Conservation (phyloP, 139 green algal species). For the Gonium pectorale region DNA sequence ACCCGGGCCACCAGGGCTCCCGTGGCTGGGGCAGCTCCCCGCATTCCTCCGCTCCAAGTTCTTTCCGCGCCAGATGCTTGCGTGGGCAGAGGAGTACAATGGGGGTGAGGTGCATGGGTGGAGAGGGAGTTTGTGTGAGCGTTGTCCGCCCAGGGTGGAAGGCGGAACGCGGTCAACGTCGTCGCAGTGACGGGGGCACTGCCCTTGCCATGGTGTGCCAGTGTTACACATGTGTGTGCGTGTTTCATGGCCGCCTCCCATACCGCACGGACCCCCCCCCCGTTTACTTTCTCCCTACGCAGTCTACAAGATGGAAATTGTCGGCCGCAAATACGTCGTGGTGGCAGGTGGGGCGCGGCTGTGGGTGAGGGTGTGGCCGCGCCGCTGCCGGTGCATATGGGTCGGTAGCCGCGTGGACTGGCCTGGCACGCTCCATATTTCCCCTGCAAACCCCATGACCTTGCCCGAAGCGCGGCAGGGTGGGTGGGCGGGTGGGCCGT, state of each 20-base stretch:
- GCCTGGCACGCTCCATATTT: no score
- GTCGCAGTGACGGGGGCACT: no score
- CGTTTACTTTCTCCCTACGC: neutral
- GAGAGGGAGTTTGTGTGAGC: no score
- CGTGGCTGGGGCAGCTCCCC: neutral
- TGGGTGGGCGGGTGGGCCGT: slow-evolving; percentile 1
- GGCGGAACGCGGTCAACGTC: no score
- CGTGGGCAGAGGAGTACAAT: slow-evolving; percentile 16
- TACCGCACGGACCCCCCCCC: neutral
- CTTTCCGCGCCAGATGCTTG: slow-evolving; percentile 6
- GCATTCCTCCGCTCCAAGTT: slow-evolving; percentile 6
- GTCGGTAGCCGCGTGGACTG: no score
- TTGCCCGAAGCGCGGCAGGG: no score
- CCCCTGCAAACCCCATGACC: no score
- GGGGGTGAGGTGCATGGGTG: neutral
- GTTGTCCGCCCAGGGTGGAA: no score
- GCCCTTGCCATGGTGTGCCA: no score
- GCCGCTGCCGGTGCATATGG: neutral
- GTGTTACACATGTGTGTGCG: no score
- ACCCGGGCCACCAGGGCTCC: neutral
- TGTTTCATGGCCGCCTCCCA: no score
- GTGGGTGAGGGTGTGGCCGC: neutral
- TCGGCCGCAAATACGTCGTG: slow-evolving; percentile 9
- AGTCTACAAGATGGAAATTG: slow-evolving; percentile 4
- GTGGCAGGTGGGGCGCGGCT: neutral